Evolutionary conservation across 2,329 filamentous ascomycete genomes (phyloP).

Genomic region (Lasiodiplodia citricola): DNA sequence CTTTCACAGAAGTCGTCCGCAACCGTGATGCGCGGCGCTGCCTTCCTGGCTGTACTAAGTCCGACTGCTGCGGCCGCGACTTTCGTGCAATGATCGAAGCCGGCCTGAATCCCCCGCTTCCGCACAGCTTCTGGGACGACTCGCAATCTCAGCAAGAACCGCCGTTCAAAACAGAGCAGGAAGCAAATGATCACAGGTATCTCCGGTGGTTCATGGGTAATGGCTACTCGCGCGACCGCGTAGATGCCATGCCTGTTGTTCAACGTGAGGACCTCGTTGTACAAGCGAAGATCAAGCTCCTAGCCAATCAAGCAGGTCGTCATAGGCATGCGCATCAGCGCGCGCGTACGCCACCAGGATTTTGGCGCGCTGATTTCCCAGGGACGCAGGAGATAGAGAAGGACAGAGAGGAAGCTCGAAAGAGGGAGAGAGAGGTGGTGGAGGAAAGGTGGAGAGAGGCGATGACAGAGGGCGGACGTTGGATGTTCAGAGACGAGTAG

Average conservation of each 20-base stretch:
- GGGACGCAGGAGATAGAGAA: slow-evolving; percentile 77
- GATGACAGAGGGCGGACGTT: slow-evolving; percentile 75
- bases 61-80: slow-evolving; percentile 75
- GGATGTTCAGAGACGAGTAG: slow-evolving; percentile 82
- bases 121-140: slow-evolving; percentile 18
- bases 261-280: slow-evolving; percentile 71
- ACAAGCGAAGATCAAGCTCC: slow-evolving; percentile 74
- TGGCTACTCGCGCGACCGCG: slow-evolving; percentile 42
- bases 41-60: slow-evolving; percentile 74
- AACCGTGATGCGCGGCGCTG: slow-evolving; percentile 71
- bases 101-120: slow-evolving; percentile 28
- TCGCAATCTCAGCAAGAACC: not conserved
- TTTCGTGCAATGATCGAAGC: slow-evolving; percentile 69
- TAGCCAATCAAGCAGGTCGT: slow-evolving; percentile 77
- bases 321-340: slow-evolving; percentile 78
- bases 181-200: slow-evolving; percentile 45
- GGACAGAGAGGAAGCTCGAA: slow-evolving; percentile 69
- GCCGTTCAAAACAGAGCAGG: slow-evolving; percentile 25
- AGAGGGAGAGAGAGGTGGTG: slow-evolving; percentile 67
- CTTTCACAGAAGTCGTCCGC: slow-evolving; percentile 77
- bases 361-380: slow-evolving; percentile 90
- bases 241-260: slow-evolving; percentile 58
- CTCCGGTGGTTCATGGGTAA: slow-evolving; percentile 62
- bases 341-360: slow-evolving; percentile 78
- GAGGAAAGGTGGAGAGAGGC: slow-evolving; percentile 81